Percentiles rank a stretch among this genome's conserved stretches.
These are phyloP conservation scores for Wickerhamiella parazyma DNA, from an alignment of 805 yeast species.

Conservation along the genomic window DNA sequence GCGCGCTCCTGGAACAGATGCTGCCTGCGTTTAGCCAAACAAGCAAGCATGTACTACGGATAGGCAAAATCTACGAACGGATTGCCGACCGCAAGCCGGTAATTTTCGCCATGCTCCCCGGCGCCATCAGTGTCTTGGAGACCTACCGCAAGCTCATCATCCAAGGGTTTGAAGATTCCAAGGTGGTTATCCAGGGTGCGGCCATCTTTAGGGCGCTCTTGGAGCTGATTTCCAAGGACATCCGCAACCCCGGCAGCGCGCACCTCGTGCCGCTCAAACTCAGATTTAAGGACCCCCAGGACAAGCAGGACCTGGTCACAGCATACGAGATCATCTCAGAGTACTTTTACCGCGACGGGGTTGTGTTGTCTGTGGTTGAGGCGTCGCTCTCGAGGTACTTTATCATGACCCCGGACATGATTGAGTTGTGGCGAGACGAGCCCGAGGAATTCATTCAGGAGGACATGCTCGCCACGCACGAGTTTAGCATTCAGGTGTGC, in stretches of 20 bases:
- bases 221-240: slow-evolving; percentile 27
- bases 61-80: slow-evolving; percentile 57
- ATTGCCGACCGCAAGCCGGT: slow-evolving; percentile 50
- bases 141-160: slow-evolving; percentile 48
- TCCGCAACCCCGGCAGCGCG: background rate
- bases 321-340: slow-evolving; percentile 41
- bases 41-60: slow-evolving; percentile 51
- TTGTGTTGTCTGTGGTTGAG: slow-evolving; percentile 47
- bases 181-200: slow-evolving; percentile 44
- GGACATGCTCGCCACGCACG: slow-evolving; percentile 50
- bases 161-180: slow-evolving; percentile 43
- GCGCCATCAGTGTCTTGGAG: slow-evolving; percentile 45
- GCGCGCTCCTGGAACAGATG: slow-evolving; percentile 40
- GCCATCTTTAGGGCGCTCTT: slow-evolving; percentile 51
- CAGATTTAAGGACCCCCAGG: slow-evolving; percentile 45
- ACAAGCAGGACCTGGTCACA: slow-evolving; percentile 45
- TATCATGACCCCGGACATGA: slow-evolving; percentile 56
- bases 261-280: slow-evolving; percentile 23
- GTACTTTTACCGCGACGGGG: slow-evolving; percentile 41
- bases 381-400: slow-evolving; percentile 62
- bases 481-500: slow-evolving; percentile 72
- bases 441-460: slow-evolving; percentile 92
- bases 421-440: slow-evolving; percentile 69
- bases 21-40: slow-evolving; percentile 33
- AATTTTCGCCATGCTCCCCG: slow-evolving; percentile 54